These are phyloP conservation scores for Pythium biforme DNA, from an alignment of 352 stramenopile genomes.

Conservation along the genomic window DNA sequence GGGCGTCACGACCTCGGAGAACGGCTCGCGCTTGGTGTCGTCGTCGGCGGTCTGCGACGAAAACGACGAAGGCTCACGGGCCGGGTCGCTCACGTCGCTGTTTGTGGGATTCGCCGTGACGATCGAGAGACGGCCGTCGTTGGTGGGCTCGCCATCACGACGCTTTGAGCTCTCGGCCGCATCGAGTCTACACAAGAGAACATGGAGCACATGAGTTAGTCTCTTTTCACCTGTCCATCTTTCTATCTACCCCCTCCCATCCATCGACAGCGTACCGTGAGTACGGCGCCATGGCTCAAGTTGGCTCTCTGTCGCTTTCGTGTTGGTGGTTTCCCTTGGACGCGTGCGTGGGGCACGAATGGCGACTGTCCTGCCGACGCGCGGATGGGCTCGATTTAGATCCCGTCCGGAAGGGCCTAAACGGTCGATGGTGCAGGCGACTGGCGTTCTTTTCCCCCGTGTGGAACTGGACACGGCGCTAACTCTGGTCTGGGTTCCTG, in stretches of 20 bases:
- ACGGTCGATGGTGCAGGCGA: too few relatives aligned
- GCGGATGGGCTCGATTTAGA: too few relatives aligned
- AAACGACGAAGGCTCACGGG: background rate
- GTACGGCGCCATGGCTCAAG: background rate
- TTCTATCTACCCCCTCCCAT: background rate
- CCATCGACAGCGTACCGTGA: background rate
- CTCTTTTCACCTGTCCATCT: background rate
- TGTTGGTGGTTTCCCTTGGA: too few relatives aligned
- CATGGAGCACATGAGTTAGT: background rate
- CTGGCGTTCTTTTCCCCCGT: too few relatives aligned
- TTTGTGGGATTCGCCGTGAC: constrained; percentile 1
- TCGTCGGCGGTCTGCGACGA: background rate
- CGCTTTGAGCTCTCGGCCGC: background rate
- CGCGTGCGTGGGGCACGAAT: too few relatives aligned
- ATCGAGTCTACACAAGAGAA: background rate
- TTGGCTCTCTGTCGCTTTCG: background rate
- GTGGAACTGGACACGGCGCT: too few relatives aligned
- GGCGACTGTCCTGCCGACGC: too few relatives aligned
- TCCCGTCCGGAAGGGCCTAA: too few relatives aligned
- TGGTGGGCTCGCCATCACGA: background rate
- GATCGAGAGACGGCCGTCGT: constrained; percentile 4
- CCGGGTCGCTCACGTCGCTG: background rate
- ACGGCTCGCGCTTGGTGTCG: constrained; percentile 10
- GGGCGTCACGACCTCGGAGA: constrained; percentile 20
- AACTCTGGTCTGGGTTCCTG: too few relatives aligned